These are phyloP conservation scores for Fusarium albidum DNA, from an alignment of 2,329 filamentous ascomycete genomes.

Conservation along the genomic window DNA sequence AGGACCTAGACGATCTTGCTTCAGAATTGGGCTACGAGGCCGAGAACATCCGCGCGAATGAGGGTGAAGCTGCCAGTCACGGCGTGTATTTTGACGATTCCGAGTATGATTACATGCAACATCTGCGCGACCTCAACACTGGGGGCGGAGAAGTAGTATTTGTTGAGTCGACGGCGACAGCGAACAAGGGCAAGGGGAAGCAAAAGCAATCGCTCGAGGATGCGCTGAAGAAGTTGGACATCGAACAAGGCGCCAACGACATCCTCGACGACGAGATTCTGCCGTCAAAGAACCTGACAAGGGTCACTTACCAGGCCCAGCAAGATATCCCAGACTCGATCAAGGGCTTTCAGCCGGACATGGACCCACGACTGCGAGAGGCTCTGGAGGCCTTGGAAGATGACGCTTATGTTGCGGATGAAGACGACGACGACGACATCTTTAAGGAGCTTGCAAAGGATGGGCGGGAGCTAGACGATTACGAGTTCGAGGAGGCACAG, in stretches of 20 bases:
- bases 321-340: conserved; percentile 92
- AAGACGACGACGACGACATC: conserved; percentile 87
- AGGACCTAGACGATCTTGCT: conserved; percentile 77
- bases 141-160: conserved; percentile 82
- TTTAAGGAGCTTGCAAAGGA: conserved; percentile 78
- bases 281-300: conserved; percentile 80
- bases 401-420: conserved; percentile 90
- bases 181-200: conserved; percentile 75
- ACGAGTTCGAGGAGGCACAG: conserved; percentile 77
- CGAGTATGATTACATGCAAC: conserved; percentile 99
- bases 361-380: conserved; percentile 93
- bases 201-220: conserved; percentile 84
- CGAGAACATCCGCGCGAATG: conserved; percentile 78
- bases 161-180: conserved; percentile 74
- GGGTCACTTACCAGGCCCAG: conserved; percentile 87
- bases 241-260: conserved; percentile 62
- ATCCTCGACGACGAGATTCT: conserved; percentile 78
- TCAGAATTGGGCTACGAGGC: conserved; percentile 77
- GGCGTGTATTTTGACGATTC: conserved; percentile 96
- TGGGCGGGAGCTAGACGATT: conserved; percentile 76
- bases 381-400: conserved; percentile 94
- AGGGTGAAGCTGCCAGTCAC: conserved; percentile 94
- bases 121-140: conserved; percentile 85
- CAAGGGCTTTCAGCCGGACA: conserved; percentile 94
- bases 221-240: conserved; percentile 71